These are phyloP conservation scores for Lasiodiplodia citricola DNA, from an alignment of 2,329 filamentous ascomycete genomes.

Conservation along the genomic window DNA sequence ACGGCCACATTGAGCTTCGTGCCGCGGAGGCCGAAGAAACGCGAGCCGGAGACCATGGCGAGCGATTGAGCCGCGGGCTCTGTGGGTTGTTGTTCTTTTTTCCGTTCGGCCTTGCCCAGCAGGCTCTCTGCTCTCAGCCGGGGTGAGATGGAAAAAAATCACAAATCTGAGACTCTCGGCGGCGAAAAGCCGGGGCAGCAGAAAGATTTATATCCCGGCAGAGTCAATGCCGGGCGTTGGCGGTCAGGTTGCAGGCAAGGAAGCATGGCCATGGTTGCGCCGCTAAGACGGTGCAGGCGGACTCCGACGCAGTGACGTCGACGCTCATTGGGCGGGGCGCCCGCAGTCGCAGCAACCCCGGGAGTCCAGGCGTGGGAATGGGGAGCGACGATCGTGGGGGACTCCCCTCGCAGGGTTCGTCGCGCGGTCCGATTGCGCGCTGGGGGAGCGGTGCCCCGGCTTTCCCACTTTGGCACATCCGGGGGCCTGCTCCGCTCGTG, in stretches of 20 bases:
- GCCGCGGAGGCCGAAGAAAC: slow-evolving; percentile 70
- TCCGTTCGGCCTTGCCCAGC: not conserved
- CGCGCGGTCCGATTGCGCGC: slow-evolving; percentile 14
- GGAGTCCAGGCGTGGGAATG: slow-evolving; percentile 23
- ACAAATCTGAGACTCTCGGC: not conserved
- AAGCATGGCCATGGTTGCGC: not conserved
- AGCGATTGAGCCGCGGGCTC: not conserved
- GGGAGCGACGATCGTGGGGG: slow-evolving; percentile 22
- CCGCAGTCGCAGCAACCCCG: not conserved
- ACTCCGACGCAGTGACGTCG: slow-evolving; percentile 8
- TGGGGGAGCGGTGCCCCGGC: not conserved
- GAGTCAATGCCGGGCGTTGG: not conserved
- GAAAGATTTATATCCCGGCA: slow-evolving; percentile 9
- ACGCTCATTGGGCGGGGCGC: slow-evolving; percentile 3
- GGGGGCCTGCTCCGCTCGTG: not conserved
- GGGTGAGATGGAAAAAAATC: not conserved
- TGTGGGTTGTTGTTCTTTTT: not conserved
- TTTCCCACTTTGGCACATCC: slow-evolving; percentile 5
- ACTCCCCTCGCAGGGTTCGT: slow-evolving; percentile 4
- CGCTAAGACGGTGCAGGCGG: slow-evolving; percentile 1
- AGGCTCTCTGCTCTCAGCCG: slow-evolving; percentile 1
- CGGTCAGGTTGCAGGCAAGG: slow-evolving; percentile 5
- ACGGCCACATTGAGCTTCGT: slow-evolving; percentile 69
- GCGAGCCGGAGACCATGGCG: slow-evolving; percentile 31
- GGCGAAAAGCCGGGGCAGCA: not conserved